Evolutionary conservation across 1,139 yeast species (phyloP).

Genomic region (Entelexis paramagnoliae): DNA sequence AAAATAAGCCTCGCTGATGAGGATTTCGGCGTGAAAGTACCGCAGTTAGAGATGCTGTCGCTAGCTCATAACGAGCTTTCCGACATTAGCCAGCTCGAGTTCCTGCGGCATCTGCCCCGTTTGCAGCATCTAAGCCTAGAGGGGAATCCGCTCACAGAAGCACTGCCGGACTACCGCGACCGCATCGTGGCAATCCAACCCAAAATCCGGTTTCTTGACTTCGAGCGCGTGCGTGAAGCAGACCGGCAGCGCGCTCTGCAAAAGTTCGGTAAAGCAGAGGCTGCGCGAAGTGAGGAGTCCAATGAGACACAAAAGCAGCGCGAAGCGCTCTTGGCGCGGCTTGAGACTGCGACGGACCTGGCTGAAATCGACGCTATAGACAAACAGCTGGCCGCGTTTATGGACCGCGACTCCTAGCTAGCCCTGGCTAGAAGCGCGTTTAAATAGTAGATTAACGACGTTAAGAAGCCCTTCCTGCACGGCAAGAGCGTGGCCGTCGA

Average conservation of each 20-base stretch:
- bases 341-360: slow-evolving; percentile 31
- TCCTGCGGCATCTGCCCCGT: slow-evolving; percentile 33
- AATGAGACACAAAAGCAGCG: not conserved
- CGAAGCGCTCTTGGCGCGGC: slow-evolving; percentile 9
- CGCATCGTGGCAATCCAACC: slow-evolving; percentile 58
- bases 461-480: not conserved
- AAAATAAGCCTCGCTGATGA: slow-evolving; percentile 39
- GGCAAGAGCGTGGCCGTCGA: not conserved
- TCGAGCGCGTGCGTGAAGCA: slow-evolving; percentile 44
- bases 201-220: slow-evolving; percentile 53
- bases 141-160: slow-evolving; percentile 51
- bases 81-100: slow-evolving; percentile 36
- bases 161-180: slow-evolving; percentile 47
- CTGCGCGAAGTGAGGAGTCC: not conserved
- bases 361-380: slow-evolving; percentile 38
- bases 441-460: not conserved
- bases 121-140: slow-evolving; percentile 43
- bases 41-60: slow-evolving; percentile 42
- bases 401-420: not conserved
- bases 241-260: slow-evolving; percentile 37
- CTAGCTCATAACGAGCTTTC: slow-evolving; percentile 45
- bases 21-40: slow-evolving; percentile 33
- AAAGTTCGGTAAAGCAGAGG: not conserved
- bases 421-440: not conserved
- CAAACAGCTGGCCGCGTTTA: slow-evolving; percentile 27